Conservation (phyloP, 495 filamentous ascomycete species). For the Lasiosphaeriaceae sp. region DNA sequence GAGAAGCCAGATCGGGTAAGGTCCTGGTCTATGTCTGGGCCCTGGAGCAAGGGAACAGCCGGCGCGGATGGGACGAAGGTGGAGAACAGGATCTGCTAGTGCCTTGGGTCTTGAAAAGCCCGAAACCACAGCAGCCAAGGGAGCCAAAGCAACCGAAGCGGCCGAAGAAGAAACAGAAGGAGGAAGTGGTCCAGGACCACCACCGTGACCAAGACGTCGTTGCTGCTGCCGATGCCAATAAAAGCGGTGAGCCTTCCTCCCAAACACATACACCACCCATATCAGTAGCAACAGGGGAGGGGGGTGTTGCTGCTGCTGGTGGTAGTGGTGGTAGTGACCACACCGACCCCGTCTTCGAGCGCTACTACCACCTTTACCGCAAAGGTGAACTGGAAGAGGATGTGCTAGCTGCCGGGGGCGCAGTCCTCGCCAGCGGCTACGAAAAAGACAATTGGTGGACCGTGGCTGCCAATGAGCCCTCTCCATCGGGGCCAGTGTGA, state of each 20-base stretch:
- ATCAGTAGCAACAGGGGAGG: not conserved
- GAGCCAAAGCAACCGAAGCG: slow-evolving; percentile 9
- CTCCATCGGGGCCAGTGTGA: not conserved
- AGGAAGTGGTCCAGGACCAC: not conserved
- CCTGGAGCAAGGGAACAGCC: slow-evolving; percentile 83
- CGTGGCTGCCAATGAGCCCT: slow-evolving; percentile 31
- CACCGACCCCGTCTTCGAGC: slow-evolving; percentile 61
- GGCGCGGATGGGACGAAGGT: slow-evolving; percentile 87
- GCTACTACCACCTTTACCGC: slow-evolving; percentile 93
- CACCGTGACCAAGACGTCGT: not conserved
- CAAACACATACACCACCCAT: not conserved
- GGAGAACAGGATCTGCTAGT: slow-evolving; percentile 91
- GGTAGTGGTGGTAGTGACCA: slow-evolving; percentile 6
- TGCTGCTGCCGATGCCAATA: slow-evolving; percentile 13
- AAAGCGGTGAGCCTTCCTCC: slow-evolving; percentile 18
- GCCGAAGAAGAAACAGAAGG: slow-evolving; percentile 1
- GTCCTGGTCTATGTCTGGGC: slow-evolving; percentile 95
- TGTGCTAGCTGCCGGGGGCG: slow-evolving; percentile 68
- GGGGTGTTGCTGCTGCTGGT: not conserved
- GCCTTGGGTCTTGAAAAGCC: slow-evolving; percentile 75
- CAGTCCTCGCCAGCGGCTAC: slow-evolving; percentile 77
- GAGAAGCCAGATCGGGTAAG: slow-evolving; percentile 51
- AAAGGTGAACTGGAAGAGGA: slow-evolving; percentile 84
- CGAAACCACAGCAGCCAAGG: slow-evolving; percentile 13
- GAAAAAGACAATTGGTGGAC: slow-evolving; percentile 99